Conservation (phyloP, 2,329 filamentous ascomycete species). For the Immersiporthe knoxdaviesiana region DNA sequence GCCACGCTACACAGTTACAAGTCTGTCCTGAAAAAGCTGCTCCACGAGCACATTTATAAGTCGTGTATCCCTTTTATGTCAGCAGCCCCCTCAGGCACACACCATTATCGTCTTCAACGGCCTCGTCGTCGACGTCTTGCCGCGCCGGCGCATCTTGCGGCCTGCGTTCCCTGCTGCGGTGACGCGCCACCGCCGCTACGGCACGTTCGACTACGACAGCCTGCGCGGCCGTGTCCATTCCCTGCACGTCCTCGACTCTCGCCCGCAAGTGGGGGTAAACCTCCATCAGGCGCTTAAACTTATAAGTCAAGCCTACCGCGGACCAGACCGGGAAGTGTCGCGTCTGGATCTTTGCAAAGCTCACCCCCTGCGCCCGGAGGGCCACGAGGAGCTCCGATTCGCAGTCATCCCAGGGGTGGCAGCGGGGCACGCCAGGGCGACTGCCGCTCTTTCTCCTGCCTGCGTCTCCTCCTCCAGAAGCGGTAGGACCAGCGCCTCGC, state of each 20-base stretch:
- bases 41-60: background rate
- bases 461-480: background rate
- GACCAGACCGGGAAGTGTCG: background rate
- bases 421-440: background rate
- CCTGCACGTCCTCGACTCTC: background rate
- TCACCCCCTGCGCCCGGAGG: background rate
- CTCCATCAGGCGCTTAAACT: background rate
- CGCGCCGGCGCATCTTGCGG: background rate
- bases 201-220: background rate
- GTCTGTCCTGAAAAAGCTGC: background rate
- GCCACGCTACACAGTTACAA: background rate
- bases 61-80: background rate
- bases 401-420: background rate
- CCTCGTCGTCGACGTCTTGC: background rate
- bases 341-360: background rate
- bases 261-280: background rate
- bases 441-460: background rate
- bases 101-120: background rate
- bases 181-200: background rate
- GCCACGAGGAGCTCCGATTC: constrained; percentile 13
- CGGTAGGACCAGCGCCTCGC: background rate
- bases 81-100: no score
- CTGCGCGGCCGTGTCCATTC: background rate
- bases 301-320: background rate
- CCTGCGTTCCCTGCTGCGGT: background rate